phyloP scores from a whole-genome alignment of 768 basidiomycete genomes.

The Leccinum rimulosum region DNA sequence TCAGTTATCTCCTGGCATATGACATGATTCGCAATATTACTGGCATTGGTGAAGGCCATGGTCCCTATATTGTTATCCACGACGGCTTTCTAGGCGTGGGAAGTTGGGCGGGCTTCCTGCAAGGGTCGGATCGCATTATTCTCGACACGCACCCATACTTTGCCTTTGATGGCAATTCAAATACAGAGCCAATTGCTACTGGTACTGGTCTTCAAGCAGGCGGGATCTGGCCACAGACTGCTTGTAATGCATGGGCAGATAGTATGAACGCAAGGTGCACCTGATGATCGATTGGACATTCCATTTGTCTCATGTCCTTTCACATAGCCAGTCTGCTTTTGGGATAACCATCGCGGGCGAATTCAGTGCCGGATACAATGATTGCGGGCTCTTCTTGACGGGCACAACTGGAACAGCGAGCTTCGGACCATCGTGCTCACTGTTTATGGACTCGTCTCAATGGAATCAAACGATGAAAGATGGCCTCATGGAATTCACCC shows the following conservation, averaged over 20 bases:
- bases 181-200: slow-evolving; percentile 33
- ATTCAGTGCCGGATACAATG: slow-evolving; percentile 66
- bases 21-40: slow-evolving; percentile 69
- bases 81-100: slow-evolving; percentile 54
- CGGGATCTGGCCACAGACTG: slow-evolving; percentile 46
- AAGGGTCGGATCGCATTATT: slow-evolving; percentile 59
- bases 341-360: slow-evolving; percentile 78
- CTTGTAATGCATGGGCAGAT: slow-evolving; percentile 60
- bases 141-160: slow-evolving; percentile 72
- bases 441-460: slow-evolving; percentile 47
- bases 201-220: slow-evolving; percentile 35
- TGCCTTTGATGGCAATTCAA: slow-evolving; percentile 47
- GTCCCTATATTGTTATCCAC: slow-evolving; percentile 57
- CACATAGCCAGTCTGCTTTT: slow-evolving; percentile 46
- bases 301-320: background rate
- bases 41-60: slow-evolving; percentile 65
- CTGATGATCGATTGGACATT: background rate
- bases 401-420: slow-evolving; percentile 29
- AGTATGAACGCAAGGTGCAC: slow-evolving; percentile 45
- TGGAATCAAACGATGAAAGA: slow-evolving; percentile 53
- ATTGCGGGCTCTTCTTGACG: slow-evolving; percentile 56
- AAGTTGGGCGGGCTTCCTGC: slow-evolving; percentile 48
- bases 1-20: slow-evolving; percentile 57
- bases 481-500: slow-evolving; percentile 49
- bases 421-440: slow-evolving; percentile 36